These are phyloP conservation scores for Gossypium mustelinum DNA, from an alignment of 345 rosid species.

Conservation along the genomic window DNA sequence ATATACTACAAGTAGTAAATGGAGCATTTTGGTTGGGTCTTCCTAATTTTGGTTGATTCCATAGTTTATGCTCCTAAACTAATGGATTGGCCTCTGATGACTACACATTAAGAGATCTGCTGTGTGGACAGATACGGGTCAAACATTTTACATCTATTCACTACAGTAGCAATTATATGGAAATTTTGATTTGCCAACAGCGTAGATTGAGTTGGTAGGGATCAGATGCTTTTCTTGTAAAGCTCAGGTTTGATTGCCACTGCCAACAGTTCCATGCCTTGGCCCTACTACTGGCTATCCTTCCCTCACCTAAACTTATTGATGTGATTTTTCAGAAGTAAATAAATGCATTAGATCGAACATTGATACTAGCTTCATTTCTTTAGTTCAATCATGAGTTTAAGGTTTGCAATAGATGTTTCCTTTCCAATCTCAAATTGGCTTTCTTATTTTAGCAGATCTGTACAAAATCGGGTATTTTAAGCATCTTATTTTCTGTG, in stretches of 20 bases:
- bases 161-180: neutral
- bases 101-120: conserved; percentile 49
- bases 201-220: neutral
- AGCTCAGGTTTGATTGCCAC: neutral
- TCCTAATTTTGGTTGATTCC: conserved; percentile 58
- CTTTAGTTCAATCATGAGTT: neutral
- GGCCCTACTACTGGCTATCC: neutral
- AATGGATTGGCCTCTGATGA: conserved; percentile 71
- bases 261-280: neutral
- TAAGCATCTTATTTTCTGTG: neutral
- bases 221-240: neutral
- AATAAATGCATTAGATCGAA: neutral
- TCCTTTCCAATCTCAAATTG: neutral
- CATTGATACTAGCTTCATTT: neutral
- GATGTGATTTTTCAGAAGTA: neutral
- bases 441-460: neutral
- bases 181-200: neutral
- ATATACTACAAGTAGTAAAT: neutral
- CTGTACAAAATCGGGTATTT: neutral
- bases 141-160: conserved; percentile 29
- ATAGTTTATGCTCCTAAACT: conserved; percentile 69
- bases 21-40: conserved; percentile 58
- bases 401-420: neutral
- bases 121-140: conserved; percentile 91
- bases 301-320: neutral